Evolutionary conservation across 78 protist species (phyloP).

Genomic region (Blattamonas nauphoetae): DNA sequence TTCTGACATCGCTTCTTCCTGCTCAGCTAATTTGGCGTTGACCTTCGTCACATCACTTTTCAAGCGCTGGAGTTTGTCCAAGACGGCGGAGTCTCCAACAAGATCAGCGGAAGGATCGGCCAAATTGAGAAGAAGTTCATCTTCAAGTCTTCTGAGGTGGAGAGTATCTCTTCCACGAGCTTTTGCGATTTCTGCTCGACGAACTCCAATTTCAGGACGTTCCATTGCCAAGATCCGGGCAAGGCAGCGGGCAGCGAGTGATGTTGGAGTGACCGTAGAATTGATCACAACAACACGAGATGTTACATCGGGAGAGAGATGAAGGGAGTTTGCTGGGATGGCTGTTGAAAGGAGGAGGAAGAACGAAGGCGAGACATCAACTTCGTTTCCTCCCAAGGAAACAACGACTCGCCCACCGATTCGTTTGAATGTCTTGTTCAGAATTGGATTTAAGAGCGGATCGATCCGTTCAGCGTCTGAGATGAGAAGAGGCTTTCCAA

Average conservation of each 20-base stretch:
- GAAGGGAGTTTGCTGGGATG: slow-evolving; percentile 51
- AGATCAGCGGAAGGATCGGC: slow-evolving; percentile 57
- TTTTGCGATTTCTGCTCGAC: slow-evolving; percentile 61
- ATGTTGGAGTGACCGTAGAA: slow-evolving; percentile 36
- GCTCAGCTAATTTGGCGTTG: slow-evolving; percentile 52
- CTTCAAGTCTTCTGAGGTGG: slow-evolving; percentile 70
- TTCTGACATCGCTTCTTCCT: slow-evolving; percentile 55
- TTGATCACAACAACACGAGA: slow-evolving; percentile 84
- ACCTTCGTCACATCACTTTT: slow-evolving; percentile 56
- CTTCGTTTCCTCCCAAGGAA: slow-evolving; percentile 77
- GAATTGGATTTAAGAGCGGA: slow-evolving; percentile 89
- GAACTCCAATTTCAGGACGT: slow-evolving; percentile 66
- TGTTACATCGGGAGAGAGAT: slow-evolving; percentile 82
- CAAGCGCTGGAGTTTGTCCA: slow-evolving; percentile 72
- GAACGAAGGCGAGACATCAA: slow-evolving; percentile 91
- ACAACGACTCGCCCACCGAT: slow-evolving; percentile 76
- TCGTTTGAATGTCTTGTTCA: slow-evolving; percentile 69
- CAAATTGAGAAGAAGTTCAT: slow-evolving; percentile 65
- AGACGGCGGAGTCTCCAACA: slow-evolving; percentile 77
- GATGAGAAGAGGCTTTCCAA: slow-evolving; percentile 74
- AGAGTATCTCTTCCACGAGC: slow-evolving; percentile 66
- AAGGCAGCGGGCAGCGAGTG: slow-evolving; percentile 30
- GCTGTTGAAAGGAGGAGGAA: slow-evolving; percentile 72
- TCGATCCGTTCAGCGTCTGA: slow-evolving; percentile 88
- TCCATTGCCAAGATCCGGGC: slow-evolving; percentile 15